Conservation (phyloP, 2,329 filamentous ascomycete species). For the Talaromyces sp. region DNA sequence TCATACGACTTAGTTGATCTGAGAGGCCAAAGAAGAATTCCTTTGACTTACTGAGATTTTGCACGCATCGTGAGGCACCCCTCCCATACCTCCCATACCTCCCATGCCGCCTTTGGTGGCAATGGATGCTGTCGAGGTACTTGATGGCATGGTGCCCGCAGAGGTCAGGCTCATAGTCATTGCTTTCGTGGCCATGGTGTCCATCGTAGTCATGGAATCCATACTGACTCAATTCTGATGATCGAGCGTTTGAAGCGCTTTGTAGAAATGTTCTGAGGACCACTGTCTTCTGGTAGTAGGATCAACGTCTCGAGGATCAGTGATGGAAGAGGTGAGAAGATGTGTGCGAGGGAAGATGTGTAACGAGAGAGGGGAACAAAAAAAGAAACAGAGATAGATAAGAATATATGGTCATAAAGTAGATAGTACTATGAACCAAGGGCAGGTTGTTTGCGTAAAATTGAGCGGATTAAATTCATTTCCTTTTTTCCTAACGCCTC, state of each 20-base stretch:
- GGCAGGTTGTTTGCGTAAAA: not conserved
- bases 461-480: not conserved
- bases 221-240: not conserved
- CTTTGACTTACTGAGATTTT: constrained; percentile 32
- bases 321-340: no score
- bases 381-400: not conserved
- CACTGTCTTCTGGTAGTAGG: no score
- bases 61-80: constrained; percentile 12
- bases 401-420: not conserved
- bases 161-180: constrained; percentile 8
- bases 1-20: constrained; percentile 7
- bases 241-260: no score
- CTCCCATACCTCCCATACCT: constrained; percentile 25
- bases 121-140: not conserved
- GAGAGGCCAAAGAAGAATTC: not conserved
- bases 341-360: no score
- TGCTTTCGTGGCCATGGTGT: constrained; percentile 9
- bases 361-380: not conserved
- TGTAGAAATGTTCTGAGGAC: not conserved
- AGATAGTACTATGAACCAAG: no score
- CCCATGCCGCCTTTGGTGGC: constrained; percentile 16
- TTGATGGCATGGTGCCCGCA: constrained; percentile 1
- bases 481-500: not conserved
- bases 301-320: no score
- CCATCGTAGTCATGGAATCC: constrained; percentile 8